Base-by-base conservation (phyloP, 2,329 filamentous ascomycete genomes). In the Fusarium miscanthi region DNA sequence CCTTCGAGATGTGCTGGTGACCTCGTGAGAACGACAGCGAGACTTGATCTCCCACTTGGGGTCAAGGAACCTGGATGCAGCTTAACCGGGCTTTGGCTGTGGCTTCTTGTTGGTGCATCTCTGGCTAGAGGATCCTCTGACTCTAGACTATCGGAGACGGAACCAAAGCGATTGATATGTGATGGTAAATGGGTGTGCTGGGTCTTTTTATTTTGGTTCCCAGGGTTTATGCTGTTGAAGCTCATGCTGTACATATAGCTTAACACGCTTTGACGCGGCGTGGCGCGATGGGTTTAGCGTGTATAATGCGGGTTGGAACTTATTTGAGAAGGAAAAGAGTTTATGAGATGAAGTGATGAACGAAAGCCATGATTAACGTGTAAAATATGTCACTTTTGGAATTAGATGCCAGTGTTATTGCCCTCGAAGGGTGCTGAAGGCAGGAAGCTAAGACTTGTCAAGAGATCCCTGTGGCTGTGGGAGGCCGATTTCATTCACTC, bases 1-100 rank as follows among this genome's bases (percentile, higher is more conserved):
- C 53, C 37, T n/a, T 37, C 38, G 10, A 38, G 56, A 12, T 59
- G 27, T 21, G 40, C 48, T 14, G 76, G 72, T 13, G 76, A 64
- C 17, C 40, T 56, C 25, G 57, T 67, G 7, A 80, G 43, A 6
- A 78, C 31, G 12, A 79, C 71, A 13, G 72, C 69, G 21, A 80
- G 60, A 14, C 57, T 73, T 21, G 64, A 37, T 21, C 23, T 59
- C 17, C 53, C 42, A 38, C 46, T 49, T 43, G 54, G 35, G 30
- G 53, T 40, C 13, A 62, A 53, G 21, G 64, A 58, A 23, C 21
- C 51, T 43, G 37, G 17, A 31, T 61, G 30, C 16, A 54, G 60
- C 37, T 72, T 72, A 19, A 65, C 40, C 1, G 60, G 42, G 16
- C 54, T 63, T 10, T 74, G 68, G 25, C 58, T 74, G 21, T 59